These are phyloP conservation scores for Clarireedia hainanense DNA, from an alignment of 2,329 filamentous ascomycete species.

Conservation along the genomic window DNA sequence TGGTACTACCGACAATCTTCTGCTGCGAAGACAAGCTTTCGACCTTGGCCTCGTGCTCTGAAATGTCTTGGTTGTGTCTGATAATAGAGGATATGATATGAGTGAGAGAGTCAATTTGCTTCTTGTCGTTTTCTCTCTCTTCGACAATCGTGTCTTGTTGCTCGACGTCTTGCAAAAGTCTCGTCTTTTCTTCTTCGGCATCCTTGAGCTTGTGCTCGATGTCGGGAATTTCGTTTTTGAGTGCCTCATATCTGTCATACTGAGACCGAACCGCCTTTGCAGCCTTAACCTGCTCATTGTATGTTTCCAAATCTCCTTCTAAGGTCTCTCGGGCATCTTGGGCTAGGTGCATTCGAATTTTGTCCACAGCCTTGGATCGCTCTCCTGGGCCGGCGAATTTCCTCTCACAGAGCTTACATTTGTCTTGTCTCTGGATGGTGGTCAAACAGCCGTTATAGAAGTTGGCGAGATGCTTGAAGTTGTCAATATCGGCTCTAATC, in stretches of 20 bases:
- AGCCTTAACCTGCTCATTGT: slow-evolving; percentile 43
- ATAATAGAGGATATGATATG: slow-evolving; percentile 71
- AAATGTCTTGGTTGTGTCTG: slow-evolving; percentile 64
- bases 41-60: slow-evolving; percentile 64
- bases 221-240: slow-evolving; percentile 59
- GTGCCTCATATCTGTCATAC: slow-evolving; percentile 68
- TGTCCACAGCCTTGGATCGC: slow-evolving; percentile 57
- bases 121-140: slow-evolving; percentile 55
- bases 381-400: slow-evolving; percentile 54
- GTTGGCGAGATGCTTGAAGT: slow-evolving; percentile 59
- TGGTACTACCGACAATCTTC: slow-evolving; percentile 53
- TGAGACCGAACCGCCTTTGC: slow-evolving; percentile 56
- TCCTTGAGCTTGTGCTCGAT: slow-evolving; percentile 56
- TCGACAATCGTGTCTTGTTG: slow-evolving; percentile 59
- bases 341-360: slow-evolving; percentile 56
- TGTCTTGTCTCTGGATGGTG: slow-evolving; percentile 57
- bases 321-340: slow-evolving; percentile 55
- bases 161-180: slow-evolving; percentile 54
- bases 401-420: slow-evolving; percentile 70
- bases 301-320: slow-evolving; percentile 50
- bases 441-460: slow-evolving; percentile 65
- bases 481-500: slow-evolving; percentile 55
- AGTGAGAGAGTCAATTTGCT: slow-evolving; percentile 66
- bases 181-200: slow-evolving; percentile 53
- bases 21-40: slow-evolving; percentile 69